Base-by-base conservation (phyloP, 345 rosid genomes). In the Corymbia maculata region DNA sequence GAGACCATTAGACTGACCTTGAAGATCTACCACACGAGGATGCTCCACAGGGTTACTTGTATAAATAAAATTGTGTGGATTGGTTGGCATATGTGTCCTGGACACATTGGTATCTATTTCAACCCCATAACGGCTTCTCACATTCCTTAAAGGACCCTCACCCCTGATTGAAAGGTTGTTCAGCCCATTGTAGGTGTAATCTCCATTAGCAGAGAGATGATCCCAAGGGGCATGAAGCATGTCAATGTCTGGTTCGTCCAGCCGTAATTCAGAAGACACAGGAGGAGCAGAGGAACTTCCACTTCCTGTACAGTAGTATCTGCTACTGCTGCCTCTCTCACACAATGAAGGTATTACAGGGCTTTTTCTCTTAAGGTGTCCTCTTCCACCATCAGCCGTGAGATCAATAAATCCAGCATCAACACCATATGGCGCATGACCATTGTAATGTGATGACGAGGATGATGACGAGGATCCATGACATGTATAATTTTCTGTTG, bases 241-340 rank as follows among this genome's bases (percentile, higher is more conserved):
- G 91, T 91, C 98, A 90, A 86, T 80, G 91, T 85, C 90, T 68
- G 93, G 90, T 89, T 95, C 95, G 75, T 94, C 97, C 89, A 88
- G 92, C 89, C 90, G 93, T 50, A 91, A 86, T 45, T 95, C 98
- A 64, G 93, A 88, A 57, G 95, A 87, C 50, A 90, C 88, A 61
- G 93, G 94, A 79, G 94, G 85, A 91, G 93, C 95, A 80, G 98
- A 93, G 92, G 97, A 95, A 91, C 94, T 91, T 89, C 94, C 96
- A 30, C 94, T 91, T 88, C 94, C 96, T 26, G 92, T 95, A 66
- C 91, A 88, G 51, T 90, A 89, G 88, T 92, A 93, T 92, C 94
- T 93, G 93, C 97, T 95, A 87, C 95, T 90, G 91, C 96, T 94
- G 85, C 97, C 96, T 80, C 94, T 93, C 90, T 97, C 98, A 88